Percentiles rank a stretch among this genome's conserved stretches.
phyloP scores from a whole-genome alignment of 73 alveolate species.

The Tetrahymena thermophila region DNA sequence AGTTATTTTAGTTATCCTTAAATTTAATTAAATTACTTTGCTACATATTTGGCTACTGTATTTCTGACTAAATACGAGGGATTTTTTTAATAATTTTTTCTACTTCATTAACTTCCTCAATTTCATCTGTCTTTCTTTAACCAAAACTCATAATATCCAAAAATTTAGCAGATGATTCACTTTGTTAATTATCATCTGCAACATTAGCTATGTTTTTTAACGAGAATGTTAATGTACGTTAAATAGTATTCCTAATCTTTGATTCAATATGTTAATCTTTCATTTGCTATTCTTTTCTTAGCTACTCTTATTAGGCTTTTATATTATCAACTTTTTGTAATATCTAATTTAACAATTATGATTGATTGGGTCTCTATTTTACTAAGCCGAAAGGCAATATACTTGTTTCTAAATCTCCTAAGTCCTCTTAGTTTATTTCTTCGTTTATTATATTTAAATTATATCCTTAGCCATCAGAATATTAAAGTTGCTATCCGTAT shows the following conservation, averaged over 20 bases:
- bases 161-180: not conserved
- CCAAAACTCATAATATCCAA: not conserved
- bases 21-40: not conserved
- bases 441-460: not conserved
- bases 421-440: not conserved
- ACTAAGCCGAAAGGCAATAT: not conserved
- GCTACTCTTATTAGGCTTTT: not conserved
- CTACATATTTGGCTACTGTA: no score
- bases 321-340: not conserved
- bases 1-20: not conserved
- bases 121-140: not conserved
- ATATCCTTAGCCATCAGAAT: not conserved
- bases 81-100: not conserved
- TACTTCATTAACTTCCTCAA: not conserved
- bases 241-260: not conserved
- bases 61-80: not conserved
- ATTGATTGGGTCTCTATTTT: not conserved
- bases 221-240: not conserved
- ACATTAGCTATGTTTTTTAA: not conserved
- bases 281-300: not conserved
- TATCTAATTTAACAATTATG: not conserved
- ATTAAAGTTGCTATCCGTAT: not conserved
- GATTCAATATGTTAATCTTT: not conserved
- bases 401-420: not conserved
- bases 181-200: not conserved